Base-by-base conservation (phyloP, 2,329 filamentous ascomycete genomes). In the Trichothecium roseum region DNA sequence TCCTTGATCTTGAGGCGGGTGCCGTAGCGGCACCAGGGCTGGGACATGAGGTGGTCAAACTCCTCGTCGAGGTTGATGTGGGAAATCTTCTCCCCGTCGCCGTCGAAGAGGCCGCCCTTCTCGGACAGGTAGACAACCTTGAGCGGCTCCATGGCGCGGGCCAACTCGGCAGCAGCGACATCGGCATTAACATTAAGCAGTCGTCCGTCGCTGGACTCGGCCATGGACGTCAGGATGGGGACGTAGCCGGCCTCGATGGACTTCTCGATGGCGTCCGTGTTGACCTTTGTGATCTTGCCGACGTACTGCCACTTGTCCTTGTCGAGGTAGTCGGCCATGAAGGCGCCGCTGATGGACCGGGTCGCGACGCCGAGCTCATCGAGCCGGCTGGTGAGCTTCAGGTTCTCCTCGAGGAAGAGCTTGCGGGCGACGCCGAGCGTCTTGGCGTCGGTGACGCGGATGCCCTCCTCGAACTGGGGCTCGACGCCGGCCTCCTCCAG, bases 81-180 rank as follows among this genome's bases (percentile, higher is more conserved):
- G 5, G 89, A 94, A 53, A 96, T 96, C 67, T 94, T 94, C 67
- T 89, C 81, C 40, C 82, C 83, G 44, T 94, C 84, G 40, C 87
- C 88, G 55, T 96, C 86, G 63, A 94, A 94, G 24, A 98, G 66
- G 7, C 89, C 91, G 34, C 91, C 91, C 72, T 96, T 96, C 66
- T 98, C 91, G 5, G 87, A 93, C n/a, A 96, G 72, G 57, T 95
- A 98, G 40, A 98, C 88, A 42, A 96, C 89, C 76, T 98, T 98
- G 51, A 96, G 67, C 18, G 91, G 91, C 61, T 96, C 81, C 36
- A 98, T 68, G 38, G 84, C 78, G 40, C 85, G 80, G 17, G 91
- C 89, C 41, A 98, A 70, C 64, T 95, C 89, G 45, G 88, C 88
- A 20, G 91, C 91, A 26, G 89, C 89, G 42, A 95, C 89, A 59